Evolutionary conservation across 2,329 filamentous ascomycete species (phyloP).

Genomic region (Scedosporium minutisporum): DNA sequence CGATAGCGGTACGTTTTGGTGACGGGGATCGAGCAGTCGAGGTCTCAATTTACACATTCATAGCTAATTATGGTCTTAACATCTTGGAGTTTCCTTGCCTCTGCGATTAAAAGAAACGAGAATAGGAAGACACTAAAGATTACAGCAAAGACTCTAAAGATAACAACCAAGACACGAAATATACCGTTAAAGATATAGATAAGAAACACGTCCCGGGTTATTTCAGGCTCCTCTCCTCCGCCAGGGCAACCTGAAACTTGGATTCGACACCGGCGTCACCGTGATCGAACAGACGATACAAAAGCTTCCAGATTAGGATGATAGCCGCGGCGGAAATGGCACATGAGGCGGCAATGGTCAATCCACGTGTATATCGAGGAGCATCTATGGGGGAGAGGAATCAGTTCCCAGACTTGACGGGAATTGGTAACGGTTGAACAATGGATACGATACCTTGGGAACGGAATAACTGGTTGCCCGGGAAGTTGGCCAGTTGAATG

Average conservation of each 20-base stretch:
- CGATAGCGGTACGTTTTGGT: no score
- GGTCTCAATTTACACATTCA: no score
- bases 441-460: conserved; percentile 12
- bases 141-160: no score
- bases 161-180: no score
- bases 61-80: no score
- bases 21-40: no score
- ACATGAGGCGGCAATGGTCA: conserved; percentile 17
- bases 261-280: conserved; percentile 17
- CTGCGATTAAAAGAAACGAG: no score
- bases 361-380: conserved; percentile 16
- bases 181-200: no score
- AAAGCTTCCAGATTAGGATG: conserved; percentile 19
- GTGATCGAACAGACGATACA: conserved; percentile 18
- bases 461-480: conserved; percentile 19
- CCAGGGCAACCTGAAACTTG: not conserved
- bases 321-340: conserved; percentile 15
- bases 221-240: not conserved
- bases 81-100: no score
- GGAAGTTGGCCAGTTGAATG: conserved; percentile 20
- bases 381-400: conserved; percentile 12
- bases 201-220: not conserved
- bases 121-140: no score
- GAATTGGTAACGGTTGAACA: no score
- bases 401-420: no score